Percentiles rank a stretch among this genome's conserved stretches.
phyloP scores from a whole-genome alignment of 2,329 filamentous ascomycete species.

The Fusarium sp. region DNA sequence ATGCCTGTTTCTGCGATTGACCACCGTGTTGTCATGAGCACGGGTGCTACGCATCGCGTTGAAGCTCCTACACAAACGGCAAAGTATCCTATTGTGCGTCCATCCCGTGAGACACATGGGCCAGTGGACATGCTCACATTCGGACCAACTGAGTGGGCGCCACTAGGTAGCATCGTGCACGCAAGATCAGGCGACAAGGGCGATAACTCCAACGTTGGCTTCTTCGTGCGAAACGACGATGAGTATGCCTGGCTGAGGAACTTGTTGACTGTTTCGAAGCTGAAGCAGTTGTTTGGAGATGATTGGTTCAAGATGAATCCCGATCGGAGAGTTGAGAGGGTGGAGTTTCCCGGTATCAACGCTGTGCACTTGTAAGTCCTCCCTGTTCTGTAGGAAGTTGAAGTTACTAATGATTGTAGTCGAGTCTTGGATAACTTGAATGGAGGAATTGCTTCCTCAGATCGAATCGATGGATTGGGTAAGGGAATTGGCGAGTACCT shows the following conservation, averaged over 20 bases:
- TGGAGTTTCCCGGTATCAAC: conserved; percentile 57
- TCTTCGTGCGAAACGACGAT: conserved; percentile 59
- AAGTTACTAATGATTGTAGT: conserved; percentile 27
- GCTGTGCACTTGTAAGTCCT: conserved; percentile 47
- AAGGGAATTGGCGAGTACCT: conserved; percentile 62
- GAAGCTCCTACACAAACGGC: conserved; percentile 38
- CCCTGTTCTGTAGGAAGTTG: too few relatives aligned
- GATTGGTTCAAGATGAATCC: conserved; percentile 53
- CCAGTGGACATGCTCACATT: conserved; percentile 45
- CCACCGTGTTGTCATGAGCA: conserved; percentile 48
- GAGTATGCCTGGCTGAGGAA: conserved; percentile 61
- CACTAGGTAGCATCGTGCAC: conserved; percentile 50
- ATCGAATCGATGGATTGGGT: conserved; percentile 59
- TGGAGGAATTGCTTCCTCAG: conserved; percentile 57
- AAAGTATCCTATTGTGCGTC: conserved; percentile 43
- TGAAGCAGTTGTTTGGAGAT: conserved; percentile 55
- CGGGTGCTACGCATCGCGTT: conserved; percentile 32
- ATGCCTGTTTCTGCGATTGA: conserved; percentile 49
- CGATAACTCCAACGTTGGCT: conserved; percentile 58
- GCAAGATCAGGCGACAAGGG: conserved; percentile 58
- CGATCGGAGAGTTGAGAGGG: conserved; percentile 55
- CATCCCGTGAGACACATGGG: conserved; percentile 45
- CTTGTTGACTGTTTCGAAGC: conserved; percentile 54
- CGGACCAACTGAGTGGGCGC: conserved; percentile 46
- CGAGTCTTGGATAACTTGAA: conserved; percentile 60